Evolutionary conservation across 192 early-diverging fungal species (phyloP).

Genomic region (Gonapodya prolifera): DNA sequence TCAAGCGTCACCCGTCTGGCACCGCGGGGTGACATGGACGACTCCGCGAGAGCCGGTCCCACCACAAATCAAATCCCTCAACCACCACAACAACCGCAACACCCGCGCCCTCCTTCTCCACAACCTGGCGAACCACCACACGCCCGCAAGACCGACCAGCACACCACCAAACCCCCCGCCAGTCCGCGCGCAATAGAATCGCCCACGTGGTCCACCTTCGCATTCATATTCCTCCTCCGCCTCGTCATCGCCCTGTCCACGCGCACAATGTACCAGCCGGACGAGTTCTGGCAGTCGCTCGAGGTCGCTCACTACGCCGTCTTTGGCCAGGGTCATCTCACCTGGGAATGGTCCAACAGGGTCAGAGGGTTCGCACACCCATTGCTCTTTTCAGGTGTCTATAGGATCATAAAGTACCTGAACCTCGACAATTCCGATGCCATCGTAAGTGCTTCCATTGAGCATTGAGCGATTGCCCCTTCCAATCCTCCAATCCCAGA

Average conservation of each 20-base stretch:
- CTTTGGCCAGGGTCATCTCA: constrained; percentile 82
- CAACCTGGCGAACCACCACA: too few relatives aligned
- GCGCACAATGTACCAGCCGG: constrained; percentile 77
- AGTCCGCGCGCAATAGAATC: background rate
- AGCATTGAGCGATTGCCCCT: background rate
- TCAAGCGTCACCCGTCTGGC: background rate
- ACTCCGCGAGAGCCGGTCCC: too few relatives aligned
- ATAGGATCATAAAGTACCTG: constrained; percentile 42
- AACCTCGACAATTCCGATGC: constrained; percentile 49
- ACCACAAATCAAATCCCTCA: background rate
- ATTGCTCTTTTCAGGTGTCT: constrained; percentile 65
- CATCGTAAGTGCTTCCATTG: constrained; percentile 44
- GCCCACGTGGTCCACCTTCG: background rate
- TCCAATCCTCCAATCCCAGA: constrained; percentile 19
- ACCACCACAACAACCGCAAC: background rate
- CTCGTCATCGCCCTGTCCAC: constrained; percentile 43
- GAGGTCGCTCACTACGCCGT: constrained; percentile 79
- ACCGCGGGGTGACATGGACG: too few relatives aligned
- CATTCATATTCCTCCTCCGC: constrained; percentile 40
- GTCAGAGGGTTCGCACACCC: constrained; percentile 80
- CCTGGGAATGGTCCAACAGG: constrained; percentile 83
- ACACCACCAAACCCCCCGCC: background rate
- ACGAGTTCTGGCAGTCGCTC: constrained; percentile 94
- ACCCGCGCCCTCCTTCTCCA: too few relatives aligned
- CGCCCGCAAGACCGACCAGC: too few relatives aligned